Evolutionary conservation across 768 basidiomycete genomes (phyloP), one percentile per base, ranked within the genome.

Genomic region (Russula vinacea): DNA sequence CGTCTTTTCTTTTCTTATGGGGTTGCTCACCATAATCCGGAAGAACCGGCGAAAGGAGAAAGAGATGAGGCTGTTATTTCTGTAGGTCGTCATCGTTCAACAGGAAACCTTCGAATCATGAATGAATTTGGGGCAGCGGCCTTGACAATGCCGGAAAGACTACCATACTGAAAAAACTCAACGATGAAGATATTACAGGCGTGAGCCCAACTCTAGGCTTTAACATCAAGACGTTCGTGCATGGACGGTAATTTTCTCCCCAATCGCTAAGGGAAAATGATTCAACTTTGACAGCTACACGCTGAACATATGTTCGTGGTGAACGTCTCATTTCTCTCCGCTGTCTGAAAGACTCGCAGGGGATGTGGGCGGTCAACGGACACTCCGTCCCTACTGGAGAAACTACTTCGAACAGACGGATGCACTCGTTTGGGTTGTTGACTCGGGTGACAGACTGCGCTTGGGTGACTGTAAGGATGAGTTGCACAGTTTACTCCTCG

Each of bases 341-440:
- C 24, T 22, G 14, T 33, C 56, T 60, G 22, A 37, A 50, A 55
- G 32, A 45, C 47, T 22, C 59, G 62, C 70, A 98, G 95, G 96
- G 97, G 97, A 99, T 74, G 94, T 98, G 40, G 97, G 97, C 40
- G 96, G 97, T 26, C 97, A 99, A 75, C 86, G 89, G 62, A 95
- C 93, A 0, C 85, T 99, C 57, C 84, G 97, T 35, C 96, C 97
- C 8, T 98, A 98, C 75, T 99, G 97, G 97, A 81, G 93, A 29
- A 99, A 98, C 75, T 98, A 98, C 77, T 98, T 98, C 70, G 97
- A 99, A 76, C 92, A 94, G 76, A 98, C 97, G 11, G 97, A 98
- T 76, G 96, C 91, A 8, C 80, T 99, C 50, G 94, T 98, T 39
- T 99, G 97, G 97, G 96, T 99, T 19, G 95, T 99, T 47, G 97